Base-by-base conservation (phyloP, 2,329 filamentous ascomycete genomes). In the Cryoendolithus antarcticus region DNA sequence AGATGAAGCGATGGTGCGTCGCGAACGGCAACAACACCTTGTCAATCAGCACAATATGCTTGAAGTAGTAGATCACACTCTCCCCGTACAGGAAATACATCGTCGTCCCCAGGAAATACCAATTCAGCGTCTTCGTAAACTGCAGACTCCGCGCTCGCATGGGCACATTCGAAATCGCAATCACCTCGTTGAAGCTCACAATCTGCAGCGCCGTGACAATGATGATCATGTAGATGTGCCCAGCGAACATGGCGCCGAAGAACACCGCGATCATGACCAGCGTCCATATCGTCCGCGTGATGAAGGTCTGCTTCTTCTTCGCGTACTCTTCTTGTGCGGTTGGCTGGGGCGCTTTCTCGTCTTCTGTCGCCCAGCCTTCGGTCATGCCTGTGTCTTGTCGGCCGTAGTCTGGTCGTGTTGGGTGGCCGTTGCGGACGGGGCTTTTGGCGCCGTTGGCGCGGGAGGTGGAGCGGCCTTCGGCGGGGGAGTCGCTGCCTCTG, bases 51-150 rank as follows among this genome's bases (percentile, higher is more conserved):
- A 98, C 79, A 50, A 98, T 89, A 60, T 98, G 91, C 72, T 98
- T 98, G 67, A 98, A 98, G 66, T 98, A 98, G 69, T 98, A 98
- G 56, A 98, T 94, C 57, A 98, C 89, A 55, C 86, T 95, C 66
- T 98, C 91, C 57, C 91, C 91, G 59, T 98, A 98, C 37, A 98
- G 71, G 54, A 94, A 98, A 70, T 98, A 98, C 89, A 98, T 96
- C 51, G 89, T 94, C 19, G 84, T 86, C n/a, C 86, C 91, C 39
- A 98, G 73, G 70, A 93, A 98, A 64, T 98, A 98, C 91, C 91
- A 98, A 64, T 96, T 96, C 53, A 98, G 70, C 50, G 85, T 86
- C 69, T 95, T 95, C 49, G 89, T 95, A 53, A 93, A 93, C 43
- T 82, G 82, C 44, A 98, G 71, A 59, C 89, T 86, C 56, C 89